Conservation (phyloP, 306 rosid species). For the Coriaria nepalensis region DNA sequence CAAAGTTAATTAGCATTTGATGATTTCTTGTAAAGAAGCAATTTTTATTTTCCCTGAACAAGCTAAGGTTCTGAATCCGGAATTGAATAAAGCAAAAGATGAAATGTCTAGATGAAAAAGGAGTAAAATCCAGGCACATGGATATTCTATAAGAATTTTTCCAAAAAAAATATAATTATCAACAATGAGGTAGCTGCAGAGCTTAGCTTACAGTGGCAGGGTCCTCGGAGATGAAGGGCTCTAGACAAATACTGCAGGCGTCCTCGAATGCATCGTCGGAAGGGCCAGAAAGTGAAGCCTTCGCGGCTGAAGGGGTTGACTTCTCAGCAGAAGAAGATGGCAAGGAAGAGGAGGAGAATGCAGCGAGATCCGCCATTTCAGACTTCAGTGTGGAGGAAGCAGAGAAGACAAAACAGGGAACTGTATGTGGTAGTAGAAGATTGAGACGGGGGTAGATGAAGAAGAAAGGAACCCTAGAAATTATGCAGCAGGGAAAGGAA, state of each 20-base stretch:
- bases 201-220: slow-evolving; percentile 48
- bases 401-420: background rate
- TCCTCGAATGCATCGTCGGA: slow-evolving; percentile 48
- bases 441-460: background rate
- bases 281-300: slow-evolving; percentile 17
- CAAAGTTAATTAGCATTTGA: slow-evolving; percentile 3
- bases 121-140: background rate
- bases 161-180: slow-evolving; percentile 1
- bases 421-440: slow-evolving; percentile 8
- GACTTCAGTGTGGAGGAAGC: background rate
- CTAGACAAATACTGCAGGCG: slow-evolving; percentile 78
- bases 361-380: slow-evolving; percentile 30
- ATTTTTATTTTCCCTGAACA: background rate
- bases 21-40: background rate
- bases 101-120: background rate
- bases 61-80: background rate
- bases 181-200: background rate
- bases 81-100: background rate
- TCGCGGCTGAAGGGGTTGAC: slow-evolving; percentile 20
- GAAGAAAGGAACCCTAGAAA: slow-evolving; percentile 36
- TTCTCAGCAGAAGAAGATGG: slow-evolving; percentile 14
- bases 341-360: slow-evolving; percentile 19
- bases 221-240: slow-evolving; percentile 49
- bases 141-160: background rate
- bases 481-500: slow-evolving; percentile 7